Conservation (phyloP, 2,329 filamentous ascomycete genomes). For the Talaromyces islandicus region DNA sequence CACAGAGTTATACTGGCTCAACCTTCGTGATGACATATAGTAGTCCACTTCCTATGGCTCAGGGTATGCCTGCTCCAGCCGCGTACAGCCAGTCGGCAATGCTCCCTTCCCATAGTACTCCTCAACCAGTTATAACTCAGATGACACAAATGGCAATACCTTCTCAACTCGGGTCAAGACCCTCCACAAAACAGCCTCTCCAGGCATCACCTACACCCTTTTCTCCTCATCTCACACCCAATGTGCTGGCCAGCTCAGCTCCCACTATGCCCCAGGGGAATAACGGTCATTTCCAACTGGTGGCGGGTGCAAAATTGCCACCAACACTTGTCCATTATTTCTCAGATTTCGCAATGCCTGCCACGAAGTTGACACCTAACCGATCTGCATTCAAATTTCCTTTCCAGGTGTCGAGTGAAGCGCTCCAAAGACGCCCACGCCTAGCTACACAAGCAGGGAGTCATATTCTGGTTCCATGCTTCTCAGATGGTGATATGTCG, state of each 20-base stretch:
- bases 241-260: not conserved
- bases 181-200: not conserved
- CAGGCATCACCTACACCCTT: not conserved
- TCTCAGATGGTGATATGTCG: constrained; percentile 50
- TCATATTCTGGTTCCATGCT: constrained; percentile 22
- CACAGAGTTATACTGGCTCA: not conserved
- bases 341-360: constrained; percentile 24
- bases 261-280: not conserved
- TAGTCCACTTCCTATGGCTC: not conserved
- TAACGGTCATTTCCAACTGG: not conserved
- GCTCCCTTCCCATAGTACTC: not conserved
- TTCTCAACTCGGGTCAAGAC: not conserved
- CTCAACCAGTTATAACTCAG: not conserved
- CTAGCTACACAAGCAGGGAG: constrained; percentile 4
- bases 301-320: not conserved
- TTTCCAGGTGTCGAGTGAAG: constrained; percentile 28
- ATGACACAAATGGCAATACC: not conserved
- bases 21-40: not conserved
- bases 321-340: constrained; percentile 28
- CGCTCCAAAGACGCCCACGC: constrained; percentile 28
- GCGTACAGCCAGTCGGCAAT: not conserved
- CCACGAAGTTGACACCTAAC: constrained; percentile 21
- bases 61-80: not conserved
- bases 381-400: constrained; percentile 24
- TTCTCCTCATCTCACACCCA: not conserved